A percentile compares a stretch with the other conserved stretches of the same genome.
Conservation (phyloP, 768 basidiomycete species). For the Phylloporus sp. region DNA sequence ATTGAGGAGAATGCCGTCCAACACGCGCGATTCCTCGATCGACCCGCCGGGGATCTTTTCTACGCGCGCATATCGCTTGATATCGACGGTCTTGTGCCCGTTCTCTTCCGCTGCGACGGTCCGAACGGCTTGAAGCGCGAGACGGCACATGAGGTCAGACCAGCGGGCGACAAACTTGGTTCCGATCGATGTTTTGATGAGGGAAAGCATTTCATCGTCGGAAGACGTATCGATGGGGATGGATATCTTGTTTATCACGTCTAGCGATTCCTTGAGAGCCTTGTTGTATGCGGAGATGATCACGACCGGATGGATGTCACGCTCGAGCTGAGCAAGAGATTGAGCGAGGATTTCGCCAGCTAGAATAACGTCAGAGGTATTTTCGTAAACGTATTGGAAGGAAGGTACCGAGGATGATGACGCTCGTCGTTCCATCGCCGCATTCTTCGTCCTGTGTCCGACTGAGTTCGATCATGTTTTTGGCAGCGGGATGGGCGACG, state of each 20-base stretch:
- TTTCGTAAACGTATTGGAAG: neutral
- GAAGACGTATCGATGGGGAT: slow-evolving; percentile 82
- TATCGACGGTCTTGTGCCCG: slow-evolving; percentile 85
- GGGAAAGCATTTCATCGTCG: slow-evolving; percentile 88
- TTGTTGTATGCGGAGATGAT: slow-evolving; percentile 98
- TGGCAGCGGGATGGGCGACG: slow-evolving; percentile 97
- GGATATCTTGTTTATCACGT: slow-evolving; percentile 83
- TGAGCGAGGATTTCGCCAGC: slow-evolving; percentile 98
- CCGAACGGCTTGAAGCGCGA: slow-evolving; percentile 89
- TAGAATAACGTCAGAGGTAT: slow-evolving; percentile 16
- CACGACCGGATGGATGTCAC: slow-evolving; percentile 97
- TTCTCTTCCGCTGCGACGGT: slow-evolving; percentile 77
- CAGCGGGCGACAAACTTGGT: slow-evolving; percentile 97
- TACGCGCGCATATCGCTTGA: slow-evolving; percentile 96
- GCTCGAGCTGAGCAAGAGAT: slow-evolving; percentile 86
- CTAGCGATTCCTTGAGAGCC: slow-evolving; percentile 86
- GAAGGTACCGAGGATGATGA: slow-evolving; percentile 85
- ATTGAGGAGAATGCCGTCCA: slow-evolving; percentile 94
- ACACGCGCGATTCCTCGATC: slow-evolving; percentile 86
- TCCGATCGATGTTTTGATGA: slow-evolving; percentile 98
- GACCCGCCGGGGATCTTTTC: slow-evolving; percentile 98
- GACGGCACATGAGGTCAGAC: slow-evolving; percentile 95
- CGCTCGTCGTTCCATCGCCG: slow-evolving; percentile 96
- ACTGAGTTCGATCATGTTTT: slow-evolving; percentile 99
- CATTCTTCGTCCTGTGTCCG: slow-evolving; percentile 99